phyloP scores from a whole-genome alignment of 23 red algal genomes.

The Pyropia haitanensis region DNA sequence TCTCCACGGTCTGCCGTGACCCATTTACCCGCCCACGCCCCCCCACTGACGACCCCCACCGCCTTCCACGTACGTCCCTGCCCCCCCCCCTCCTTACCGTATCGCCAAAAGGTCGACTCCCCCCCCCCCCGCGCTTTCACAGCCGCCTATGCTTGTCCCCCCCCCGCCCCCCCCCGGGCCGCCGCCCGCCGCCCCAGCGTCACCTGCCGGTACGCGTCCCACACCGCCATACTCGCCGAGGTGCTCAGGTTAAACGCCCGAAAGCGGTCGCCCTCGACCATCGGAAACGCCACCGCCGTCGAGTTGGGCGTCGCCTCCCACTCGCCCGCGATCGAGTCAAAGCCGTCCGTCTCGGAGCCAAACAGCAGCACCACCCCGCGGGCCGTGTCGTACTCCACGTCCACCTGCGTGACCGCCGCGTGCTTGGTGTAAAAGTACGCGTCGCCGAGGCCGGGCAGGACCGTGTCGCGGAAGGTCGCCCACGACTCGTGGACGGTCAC shows the following conservation, averaged over 20 bases:
- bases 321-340: constrained; percentile 28
- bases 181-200: constrained; percentile 1
- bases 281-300: constrained; percentile 43
- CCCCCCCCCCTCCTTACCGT: background rate
- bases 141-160: background rate
- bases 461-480: constrained; percentile 40
- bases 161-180: background rate
- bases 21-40: too few species aligned
- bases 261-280: constrained; percentile 40
- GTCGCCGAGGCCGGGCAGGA: too few species aligned
- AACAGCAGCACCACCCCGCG: constrained; percentile 26
- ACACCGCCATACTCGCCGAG: constrained; percentile 50
- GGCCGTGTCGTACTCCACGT: constrained; percentile 4
- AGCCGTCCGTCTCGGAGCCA: constrained; percentile 45
- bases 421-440: constrained; percentile 84
- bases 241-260: constrained; percentile 59
- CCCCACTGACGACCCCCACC: too few species aligned
- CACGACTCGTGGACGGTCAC: constrained; percentile 55
- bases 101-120: background rate
- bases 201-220: constrained; percentile 46
- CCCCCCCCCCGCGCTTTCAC: background rate
- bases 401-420: constrained; percentile 17
- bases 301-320: constrained; percentile 14
- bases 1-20: background rate
- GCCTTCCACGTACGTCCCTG: background rate